Percentiles rank a stretch among this genome's conserved stretches.
These are phyloP conservation scores for Aspergillus indologenus DNA, from an alignment of 495 filamentous ascomycete species.

Conservation along the genomic window DNA sequence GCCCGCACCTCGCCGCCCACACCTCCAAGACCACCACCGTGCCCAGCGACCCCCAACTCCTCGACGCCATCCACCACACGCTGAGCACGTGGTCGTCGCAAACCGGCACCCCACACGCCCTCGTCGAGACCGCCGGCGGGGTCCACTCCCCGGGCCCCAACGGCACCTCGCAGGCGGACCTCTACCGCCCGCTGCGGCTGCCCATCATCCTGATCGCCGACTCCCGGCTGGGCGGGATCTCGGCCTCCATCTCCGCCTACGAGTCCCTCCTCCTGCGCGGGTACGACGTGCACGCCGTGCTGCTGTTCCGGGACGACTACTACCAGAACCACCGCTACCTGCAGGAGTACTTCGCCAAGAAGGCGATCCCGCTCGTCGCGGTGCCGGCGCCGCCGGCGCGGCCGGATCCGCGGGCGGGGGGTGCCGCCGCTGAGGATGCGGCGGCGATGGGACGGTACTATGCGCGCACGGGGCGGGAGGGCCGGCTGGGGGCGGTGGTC, in stretches of 20 bases:
- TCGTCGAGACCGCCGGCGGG: slow-evolving; percentile 77
- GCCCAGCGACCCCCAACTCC: slow-evolving; percentile 20
- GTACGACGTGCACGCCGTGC: slow-evolving; percentile 65
- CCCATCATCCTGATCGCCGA: slow-evolving; percentile 73
- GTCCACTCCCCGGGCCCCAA: slow-evolving; percentile 71
- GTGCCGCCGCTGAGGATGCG: slow-evolving; percentile 43
- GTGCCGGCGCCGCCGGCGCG: slow-evolving; percentile 52
- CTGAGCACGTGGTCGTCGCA: slow-evolving; percentile 44
- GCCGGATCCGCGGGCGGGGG: slow-evolving; percentile 24
- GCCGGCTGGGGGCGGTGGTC: slow-evolving; percentile 39
- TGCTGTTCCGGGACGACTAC: slow-evolving; percentile 58
- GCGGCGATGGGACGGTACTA: slow-evolving; percentile 62
- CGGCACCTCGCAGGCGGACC: slow-evolving; percentile 70
- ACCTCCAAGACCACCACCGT: too few species aligned
- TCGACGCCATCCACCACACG: slow-evolving; percentile 45
- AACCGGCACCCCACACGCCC: slow-evolving; percentile 39
- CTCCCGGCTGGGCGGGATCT: slow-evolving; percentile 68
- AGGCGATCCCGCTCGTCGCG: slow-evolving; percentile 52
- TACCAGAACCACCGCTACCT: slow-evolving; percentile 68
- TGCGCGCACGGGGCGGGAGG: slow-evolving; percentile 26
- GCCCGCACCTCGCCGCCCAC: slow-evolving; percentile 66
- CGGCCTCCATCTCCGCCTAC: slow-evolving; percentile 68
- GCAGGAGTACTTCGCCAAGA: slow-evolving; percentile 55
- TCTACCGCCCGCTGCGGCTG: slow-evolving; percentile 66
- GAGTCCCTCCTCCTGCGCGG: slow-evolving; percentile 70